phyloP scores from a whole-genome alignment of 495 filamentous ascomycete species.

The Hypoxylon trugodes region DNA sequence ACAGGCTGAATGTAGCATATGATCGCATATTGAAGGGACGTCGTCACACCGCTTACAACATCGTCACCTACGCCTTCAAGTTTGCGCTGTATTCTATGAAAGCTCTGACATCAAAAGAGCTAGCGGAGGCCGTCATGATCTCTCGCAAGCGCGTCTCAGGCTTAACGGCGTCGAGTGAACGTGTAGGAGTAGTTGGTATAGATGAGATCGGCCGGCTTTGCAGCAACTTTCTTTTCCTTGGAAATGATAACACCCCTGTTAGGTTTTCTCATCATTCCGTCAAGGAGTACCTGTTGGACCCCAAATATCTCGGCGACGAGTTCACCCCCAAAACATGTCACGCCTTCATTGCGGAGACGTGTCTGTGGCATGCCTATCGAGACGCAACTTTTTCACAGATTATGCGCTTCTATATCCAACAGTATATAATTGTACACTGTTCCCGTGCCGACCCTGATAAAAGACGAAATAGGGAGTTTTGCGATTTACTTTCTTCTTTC shows the following conservation, averaged over 20 bases:
- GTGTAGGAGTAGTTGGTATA: not conserved
- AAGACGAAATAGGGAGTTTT: not conserved
- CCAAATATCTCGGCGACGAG: not conserved
- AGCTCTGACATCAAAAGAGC: not conserved
- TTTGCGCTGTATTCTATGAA: not conserved
- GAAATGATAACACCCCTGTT: not conserved
- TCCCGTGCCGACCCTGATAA: not conserved
- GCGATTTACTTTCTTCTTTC: not conserved
- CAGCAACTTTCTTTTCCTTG: not conserved
- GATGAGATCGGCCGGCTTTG: not conserved
- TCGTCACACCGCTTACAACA: not conserved
- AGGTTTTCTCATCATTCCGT: conserved; percentile 7
- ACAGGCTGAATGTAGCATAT: not conserved
- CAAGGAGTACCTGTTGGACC: not conserved
- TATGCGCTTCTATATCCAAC: not conserved
- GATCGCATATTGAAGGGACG: conserved; percentile 2
- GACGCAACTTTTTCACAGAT: not conserved
- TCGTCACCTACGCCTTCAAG: not conserved
- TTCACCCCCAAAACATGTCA: not conserved
- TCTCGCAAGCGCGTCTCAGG: not conserved
- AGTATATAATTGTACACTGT: not conserved
- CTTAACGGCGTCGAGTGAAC: not conserved
- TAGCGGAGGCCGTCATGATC: not conserved
- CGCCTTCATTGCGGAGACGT: not conserved
- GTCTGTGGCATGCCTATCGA: not conserved